Percentiles rank a stretch among this genome's conserved stretches.
Conservation (phyloP, 371 early-diverging fungal species). For the Homolaphlyctis polyrhiza region DNA sequence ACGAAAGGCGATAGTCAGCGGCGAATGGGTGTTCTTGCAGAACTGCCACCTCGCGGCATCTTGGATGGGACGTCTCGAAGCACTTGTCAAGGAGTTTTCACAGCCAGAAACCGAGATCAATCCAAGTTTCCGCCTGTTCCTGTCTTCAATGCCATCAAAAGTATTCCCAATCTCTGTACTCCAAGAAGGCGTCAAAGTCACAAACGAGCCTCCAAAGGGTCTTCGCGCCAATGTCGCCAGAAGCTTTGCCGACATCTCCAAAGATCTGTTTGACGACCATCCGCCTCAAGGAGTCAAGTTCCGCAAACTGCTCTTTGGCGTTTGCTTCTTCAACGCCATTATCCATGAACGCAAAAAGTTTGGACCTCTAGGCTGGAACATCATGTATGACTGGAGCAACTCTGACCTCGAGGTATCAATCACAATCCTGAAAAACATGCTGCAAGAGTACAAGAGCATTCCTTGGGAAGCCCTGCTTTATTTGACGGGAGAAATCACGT, state of each 20-base stretch:
- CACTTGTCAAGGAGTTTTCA: constrained; percentile 42
- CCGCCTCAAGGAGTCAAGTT: constrained; percentile 46
- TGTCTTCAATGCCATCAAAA: constrained; percentile 56
- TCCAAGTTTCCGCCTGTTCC: constrained; percentile 42
- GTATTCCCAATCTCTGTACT: constrained; percentile 50
- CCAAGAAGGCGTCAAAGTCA: constrained; percentile 53
- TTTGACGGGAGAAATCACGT: constrained; percentile 51
- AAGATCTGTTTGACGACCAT: constrained; percentile 46
- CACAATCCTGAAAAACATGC: constrained; percentile 39
- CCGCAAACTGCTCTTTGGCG: constrained; percentile 47
- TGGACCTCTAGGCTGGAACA: constrained; percentile 57
- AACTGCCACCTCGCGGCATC: constrained; percentile 57
- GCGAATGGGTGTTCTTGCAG: constrained; percentile 57
- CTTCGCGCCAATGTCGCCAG: constrained; percentile 48
- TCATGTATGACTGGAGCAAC: constrained; percentile 49
- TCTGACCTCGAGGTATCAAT: constrained; percentile 49
- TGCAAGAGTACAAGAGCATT: constrained; percentile 35
- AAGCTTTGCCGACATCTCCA: constrained; percentile 45
- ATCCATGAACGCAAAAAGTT: constrained; percentile 56
- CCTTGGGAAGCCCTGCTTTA: constrained; percentile 52
- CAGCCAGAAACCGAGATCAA: constrained; percentile 32
- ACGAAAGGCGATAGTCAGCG: constrained; percentile 25
- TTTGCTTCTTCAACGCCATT: constrained; percentile 54
- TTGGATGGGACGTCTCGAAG: constrained; percentile 48
- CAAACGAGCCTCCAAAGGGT: constrained; percentile 55